A percentile compares a stretch with the other conserved stretches of the same genome.
Evolutionary conservation across 495 filamentous ascomycete species (phyloP).

Genomic region (Neurospora sp.): DNA sequence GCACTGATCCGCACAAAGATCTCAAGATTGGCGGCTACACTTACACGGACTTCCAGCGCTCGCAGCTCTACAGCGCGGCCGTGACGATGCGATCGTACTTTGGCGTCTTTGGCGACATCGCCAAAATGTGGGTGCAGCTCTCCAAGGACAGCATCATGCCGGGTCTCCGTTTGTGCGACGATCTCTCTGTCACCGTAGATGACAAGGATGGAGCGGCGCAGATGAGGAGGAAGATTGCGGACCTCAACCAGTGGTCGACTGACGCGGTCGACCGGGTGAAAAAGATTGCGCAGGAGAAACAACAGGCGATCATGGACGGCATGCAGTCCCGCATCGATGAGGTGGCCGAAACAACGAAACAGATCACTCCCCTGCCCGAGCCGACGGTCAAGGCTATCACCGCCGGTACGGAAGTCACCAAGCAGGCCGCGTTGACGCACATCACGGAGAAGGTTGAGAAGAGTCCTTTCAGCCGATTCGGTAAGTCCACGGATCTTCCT

Average conservation of each 20-base stretch:
- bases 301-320: not conserved
- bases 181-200: not conserved
- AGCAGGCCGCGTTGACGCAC: not conserved
- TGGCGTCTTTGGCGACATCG: not conserved
- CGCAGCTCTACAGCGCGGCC: not conserved
- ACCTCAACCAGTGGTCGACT: not conserved
- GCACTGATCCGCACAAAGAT: not conserved
- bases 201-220: not conserved
- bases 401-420: not conserved
- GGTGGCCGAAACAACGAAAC: not conserved
- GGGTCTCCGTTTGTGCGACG: not conserved
- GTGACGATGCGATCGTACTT: constrained; percentile 2
- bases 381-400: not conserved
- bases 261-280: not conserved
- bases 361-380: not conserved
- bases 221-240: not conserved
- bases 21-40: not conserved
- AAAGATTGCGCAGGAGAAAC: not conserved
- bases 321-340: not conserved
- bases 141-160: constrained; percentile 1
- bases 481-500: not conserved
- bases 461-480: not conserved
- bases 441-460: not conserved
- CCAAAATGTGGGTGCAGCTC: constrained; percentile 6
- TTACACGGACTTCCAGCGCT: not conserved